Conservation (phyloP, 2,329 filamentous ascomycete genomes). For the Colletotrichum musae region DNA sequence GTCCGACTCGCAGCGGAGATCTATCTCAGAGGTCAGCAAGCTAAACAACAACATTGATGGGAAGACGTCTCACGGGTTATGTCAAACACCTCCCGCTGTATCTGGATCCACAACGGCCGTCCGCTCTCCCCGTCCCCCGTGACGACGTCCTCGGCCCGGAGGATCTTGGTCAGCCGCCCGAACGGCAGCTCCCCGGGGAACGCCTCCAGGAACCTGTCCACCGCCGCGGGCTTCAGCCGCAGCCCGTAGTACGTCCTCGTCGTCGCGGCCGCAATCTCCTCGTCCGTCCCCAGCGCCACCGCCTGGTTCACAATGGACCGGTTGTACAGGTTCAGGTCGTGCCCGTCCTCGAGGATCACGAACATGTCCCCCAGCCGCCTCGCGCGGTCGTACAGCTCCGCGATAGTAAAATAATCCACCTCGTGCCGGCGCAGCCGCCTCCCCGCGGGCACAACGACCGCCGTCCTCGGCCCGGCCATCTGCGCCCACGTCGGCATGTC, state of each 20-base stretch:
- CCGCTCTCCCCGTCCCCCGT: constrained; percentile 19
- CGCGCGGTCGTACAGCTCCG: constrained; percentile 25
- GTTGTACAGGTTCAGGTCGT: constrained; percentile 21
- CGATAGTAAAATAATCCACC: constrained; percentile 18
- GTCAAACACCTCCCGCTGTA: constrained; percentile 32
- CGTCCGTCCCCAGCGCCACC: neutral
- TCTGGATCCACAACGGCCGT: constrained; percentile 15
- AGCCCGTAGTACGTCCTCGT: constrained; percentile 15
- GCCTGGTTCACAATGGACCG: neutral
- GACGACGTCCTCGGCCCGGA: constrained; percentile 23
- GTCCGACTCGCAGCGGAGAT: neutral
- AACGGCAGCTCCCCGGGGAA: neutral
- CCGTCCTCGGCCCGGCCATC: neutral
- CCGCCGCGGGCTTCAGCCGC: neutral
- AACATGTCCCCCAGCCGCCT: neutral
- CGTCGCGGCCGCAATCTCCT: neutral
- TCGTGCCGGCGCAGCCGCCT: neutral
- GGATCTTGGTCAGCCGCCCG: constrained; percentile 13
- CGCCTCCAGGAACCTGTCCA: neutral
- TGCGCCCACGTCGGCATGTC: neutral
- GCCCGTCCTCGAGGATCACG: constrained; percentile 9
- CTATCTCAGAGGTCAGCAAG: too few species aligned
- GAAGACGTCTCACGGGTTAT: constrained; percentile 36
- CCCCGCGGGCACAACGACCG: neutral
- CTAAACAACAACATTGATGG: too few species aligned